Evolutionary conservation across 805 yeast genomes (phyloP).

Genomic region (Yarrowia divulgata): DNA sequence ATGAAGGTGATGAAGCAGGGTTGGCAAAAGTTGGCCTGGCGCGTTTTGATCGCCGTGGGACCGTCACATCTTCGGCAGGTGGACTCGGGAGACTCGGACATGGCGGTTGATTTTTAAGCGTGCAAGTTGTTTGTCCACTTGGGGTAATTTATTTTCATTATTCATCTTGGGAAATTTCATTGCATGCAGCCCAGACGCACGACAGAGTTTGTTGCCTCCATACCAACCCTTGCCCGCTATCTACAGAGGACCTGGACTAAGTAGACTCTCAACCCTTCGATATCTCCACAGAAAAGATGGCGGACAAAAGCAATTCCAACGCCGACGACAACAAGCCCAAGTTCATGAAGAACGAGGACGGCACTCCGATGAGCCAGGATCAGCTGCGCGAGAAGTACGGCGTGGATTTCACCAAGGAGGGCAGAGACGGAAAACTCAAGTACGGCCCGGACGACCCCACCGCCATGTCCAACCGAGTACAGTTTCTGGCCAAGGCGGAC

Average conservation of each 20-base stretch:
- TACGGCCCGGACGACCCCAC: conserved; percentile 91
- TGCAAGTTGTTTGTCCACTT: too few species aligned
- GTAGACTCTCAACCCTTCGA: too few species aligned
- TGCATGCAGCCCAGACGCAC: not conserved
- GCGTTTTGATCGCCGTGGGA: conserved; percentile 27
- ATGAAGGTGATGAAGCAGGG: conserved; percentile 75
- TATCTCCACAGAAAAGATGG: not conserved
- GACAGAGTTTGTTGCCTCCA: conserved; percentile 22
- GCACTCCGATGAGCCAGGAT: conserved; percentile 29
- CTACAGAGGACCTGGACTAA: not conserved
- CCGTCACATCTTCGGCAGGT: conserved; percentile 23
- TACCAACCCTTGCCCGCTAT: conserved; percentile 7
- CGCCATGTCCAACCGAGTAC: conserved; percentile 67
- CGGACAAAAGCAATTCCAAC: conserved; percentile 10
- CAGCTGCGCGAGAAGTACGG: conserved; percentile 51
- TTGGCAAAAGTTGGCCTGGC: conserved; percentile 38
- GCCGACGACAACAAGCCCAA: conserved; percentile 21
- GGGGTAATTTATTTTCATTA: too few species aligned
- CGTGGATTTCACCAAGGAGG: conserved; percentile 67
- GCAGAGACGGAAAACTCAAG: conserved; percentile 64
- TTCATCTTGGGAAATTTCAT: conserved; percentile 2
- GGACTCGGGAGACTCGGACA: not conserved
- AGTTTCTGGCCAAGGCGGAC: conserved; percentile 77
- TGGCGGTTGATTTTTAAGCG: too few species aligned
- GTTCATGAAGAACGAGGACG: conserved; percentile 35